These are phyloP conservation scores for Parasarocladium wereldwijsianum DNA, from an alignment of 2,329 filamentous ascomycete species.

Conservation along the genomic window DNA sequence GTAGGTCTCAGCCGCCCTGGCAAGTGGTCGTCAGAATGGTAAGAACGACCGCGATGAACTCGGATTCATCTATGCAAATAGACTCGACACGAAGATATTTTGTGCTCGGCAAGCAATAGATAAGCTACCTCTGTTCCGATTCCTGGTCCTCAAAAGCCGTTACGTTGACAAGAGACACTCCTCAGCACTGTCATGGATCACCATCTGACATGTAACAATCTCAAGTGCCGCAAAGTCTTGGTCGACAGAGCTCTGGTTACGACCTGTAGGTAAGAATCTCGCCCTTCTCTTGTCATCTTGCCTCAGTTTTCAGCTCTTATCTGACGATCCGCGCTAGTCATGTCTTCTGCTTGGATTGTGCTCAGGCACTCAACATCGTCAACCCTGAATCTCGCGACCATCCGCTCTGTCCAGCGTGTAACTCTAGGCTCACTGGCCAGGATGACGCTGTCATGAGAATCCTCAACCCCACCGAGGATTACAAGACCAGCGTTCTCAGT, in stretches of 20 bases:
- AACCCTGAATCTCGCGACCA: conserved; percentile 19
- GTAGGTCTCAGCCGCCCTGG: too few relatives aligned
- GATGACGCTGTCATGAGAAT: conserved; percentile 62
- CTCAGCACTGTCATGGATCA: conserved; percentile 48
- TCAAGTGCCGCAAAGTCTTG: conserved; percentile 60
- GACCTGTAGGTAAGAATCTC: conserved; percentile 57
- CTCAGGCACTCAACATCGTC: conserved; percentile 47
- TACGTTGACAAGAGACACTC: too few relatives aligned
- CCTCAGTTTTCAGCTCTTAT: not conserved
- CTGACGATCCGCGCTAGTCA: conserved; percentile 38
- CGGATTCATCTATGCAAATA: too few relatives aligned
- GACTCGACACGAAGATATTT: too few relatives aligned
- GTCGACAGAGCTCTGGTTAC: conserved; percentile 66
- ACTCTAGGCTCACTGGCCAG: conserved; percentile 48
- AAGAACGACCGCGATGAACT: too few relatives aligned
- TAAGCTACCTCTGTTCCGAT: too few relatives aligned
- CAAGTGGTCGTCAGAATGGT: too few relatives aligned
- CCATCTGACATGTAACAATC: conserved; percentile 61
- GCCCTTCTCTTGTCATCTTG: not conserved
- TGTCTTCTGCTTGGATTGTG: conserved; percentile 70
- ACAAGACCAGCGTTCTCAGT: conserved; percentile 75
- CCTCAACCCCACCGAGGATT: conserved; percentile 72
- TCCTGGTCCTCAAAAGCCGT: too few relatives aligned
- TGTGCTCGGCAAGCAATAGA: too few relatives aligned
- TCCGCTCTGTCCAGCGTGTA: conserved; percentile 61